A percentile compares a stretch with the other conserved stretches of the same genome.
Evolutionary conservation across 208 protist species (phyloP).

Genomic region (Leishmania mexicana): DNA sequence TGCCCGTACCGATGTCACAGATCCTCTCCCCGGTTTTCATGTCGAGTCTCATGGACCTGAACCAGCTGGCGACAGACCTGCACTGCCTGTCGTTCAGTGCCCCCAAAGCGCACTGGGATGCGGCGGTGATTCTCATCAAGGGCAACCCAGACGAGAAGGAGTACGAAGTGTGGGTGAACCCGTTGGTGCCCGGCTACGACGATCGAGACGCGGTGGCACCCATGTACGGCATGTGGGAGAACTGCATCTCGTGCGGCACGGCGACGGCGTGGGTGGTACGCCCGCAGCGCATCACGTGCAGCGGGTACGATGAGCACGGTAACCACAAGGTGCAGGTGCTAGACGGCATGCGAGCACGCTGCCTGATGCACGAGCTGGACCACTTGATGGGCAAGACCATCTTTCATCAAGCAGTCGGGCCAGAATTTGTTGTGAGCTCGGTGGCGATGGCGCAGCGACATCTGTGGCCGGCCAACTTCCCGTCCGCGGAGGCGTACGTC

Average conservation of each 20-base stretch:
- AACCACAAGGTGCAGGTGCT: conserved; percentile 77
- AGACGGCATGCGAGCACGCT: conserved; percentile 82
- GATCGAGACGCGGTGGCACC: conserved; percentile 71
- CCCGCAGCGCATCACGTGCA: conserved; percentile 80
- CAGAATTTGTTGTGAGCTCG: conserved; percentile 84
- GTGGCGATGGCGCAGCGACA: conserved; percentile 79
- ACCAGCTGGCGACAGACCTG: conserved; percentile 63
- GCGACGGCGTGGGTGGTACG: conserved; percentile 80
- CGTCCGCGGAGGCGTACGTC: conserved; percentile 84
- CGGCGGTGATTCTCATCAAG: conserved; percentile 75
- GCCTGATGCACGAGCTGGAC: conserved; percentile 91
- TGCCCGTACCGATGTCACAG: conserved; percentile 40
- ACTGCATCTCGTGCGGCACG: conserved; percentile 83
- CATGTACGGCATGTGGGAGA: conserved; percentile 95
- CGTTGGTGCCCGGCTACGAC: conserved; percentile 74
- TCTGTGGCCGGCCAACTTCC: conserved; percentile 86
- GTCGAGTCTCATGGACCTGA: conserved; percentile 56
- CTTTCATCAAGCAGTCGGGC: conserved; percentile 68
- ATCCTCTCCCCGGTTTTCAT: conserved; percentile 54
- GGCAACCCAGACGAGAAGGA: conserved; percentile 58
- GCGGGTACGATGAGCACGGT: conserved; percentile 72
- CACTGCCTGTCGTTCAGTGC: conserved; percentile 83
- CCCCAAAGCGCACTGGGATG: conserved; percentile 87
- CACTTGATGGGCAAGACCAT: conserved; percentile 86
- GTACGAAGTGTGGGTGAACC: conserved; percentile 91